Base-by-base conservation (phyloP, 306 rosid genomes). In the Cucurbita ficifolia region DNA sequence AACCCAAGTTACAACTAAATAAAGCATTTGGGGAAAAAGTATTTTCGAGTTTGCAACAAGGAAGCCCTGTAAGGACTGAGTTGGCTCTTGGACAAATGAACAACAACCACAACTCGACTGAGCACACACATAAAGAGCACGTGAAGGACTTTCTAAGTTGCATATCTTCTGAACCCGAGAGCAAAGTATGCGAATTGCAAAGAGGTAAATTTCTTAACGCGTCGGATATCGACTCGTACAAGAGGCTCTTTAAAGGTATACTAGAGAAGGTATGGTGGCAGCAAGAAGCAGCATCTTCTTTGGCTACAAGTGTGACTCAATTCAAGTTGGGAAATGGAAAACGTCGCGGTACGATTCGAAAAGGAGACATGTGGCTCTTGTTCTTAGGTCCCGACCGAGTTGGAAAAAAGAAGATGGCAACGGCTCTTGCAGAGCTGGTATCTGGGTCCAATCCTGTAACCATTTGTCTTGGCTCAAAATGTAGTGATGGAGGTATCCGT, bases 191-290 rank as follows among this genome's bases (percentile, higher is more conserved):
- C 38, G 89, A 86, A 74, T 72, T 75, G 63, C 91, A 78, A 61
- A 85, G 73, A 81, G 80, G 81, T 68, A 89, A 91, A 58, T 74
- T 79, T 48, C 68, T 83, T 12, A 14, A 75, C 45, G 53, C 81
- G 55, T 67, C 79, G 35, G 93, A 95, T 72, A 84, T 87, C 0
- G 99, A 91, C 76, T 88, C 90, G 21, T 91, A 85, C 86, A 95
- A 95, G 88, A 86, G 77, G 80, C 87, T 95, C 42, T 89, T 82
- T 62, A 89, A 85, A 75, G 83, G 84, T 79, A 84, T 95, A 55
- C 76, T 82, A 50, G 99, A 91, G 79, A 89, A 87, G 88, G 97
- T 95, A 50, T 91, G 97, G 96, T 95, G 99, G 99, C 99, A 95
- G 90, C 87, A 72, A 33, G 99, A 91, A 64, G 99, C 99, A 75